Base-by-base conservation (phyloP, 2,329 filamentous ascomycete species). In the Colletotrichum coccodes region DNA sequence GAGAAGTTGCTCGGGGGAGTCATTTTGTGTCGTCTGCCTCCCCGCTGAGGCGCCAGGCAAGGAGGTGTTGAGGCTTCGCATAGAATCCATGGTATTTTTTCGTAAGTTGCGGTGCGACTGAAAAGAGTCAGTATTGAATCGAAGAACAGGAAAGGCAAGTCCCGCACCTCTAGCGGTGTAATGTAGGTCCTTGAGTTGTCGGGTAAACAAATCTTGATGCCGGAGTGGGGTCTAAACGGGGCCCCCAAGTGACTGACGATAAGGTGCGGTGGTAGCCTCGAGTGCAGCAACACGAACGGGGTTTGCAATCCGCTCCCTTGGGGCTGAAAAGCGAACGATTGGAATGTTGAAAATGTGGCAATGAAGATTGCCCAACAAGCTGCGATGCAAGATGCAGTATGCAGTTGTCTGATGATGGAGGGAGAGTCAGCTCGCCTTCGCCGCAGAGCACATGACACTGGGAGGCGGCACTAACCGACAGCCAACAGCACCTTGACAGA, bases 1-100 rank as follows among this genome's bases (percentile, higher is more conserved):
- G 66, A 98, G 89, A 54, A 98, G 89, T 76, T 90, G 86, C 76
- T 91, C 89, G 21, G 88, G 86, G 21, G 84, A 82, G 73, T 81
- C 77, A 75, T 73, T 73, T 50, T 76, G 76, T 47, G 73, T 69
- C 60, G 75, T 69, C 64, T 81, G 72, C 62, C 71, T 72, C n/a
- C 64, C 60, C 28, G 69, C 62, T 12, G 71, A 68, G 36, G 68
- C 47, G 50, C 64, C 71, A 65, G 52, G 76, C 42, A 73, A 69
- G 36, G 71, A 73, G 38, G 68, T 69, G 52, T 73, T 71, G 21
- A 77, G 56, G 26, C 77, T 77, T 71, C 76, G 71, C 77, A 79
- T 78, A 44, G 77, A 72, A 44, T 79, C 77, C 77, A 79, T 79
- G 18, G 14, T 66, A n/a, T 28, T 63, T 72, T 49, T 30, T 38